These are phyloP conservation scores for Botrytis fragariae DNA, from an alignment of 2,329 filamentous ascomycete species.

Conservation along the genomic window DNA sequence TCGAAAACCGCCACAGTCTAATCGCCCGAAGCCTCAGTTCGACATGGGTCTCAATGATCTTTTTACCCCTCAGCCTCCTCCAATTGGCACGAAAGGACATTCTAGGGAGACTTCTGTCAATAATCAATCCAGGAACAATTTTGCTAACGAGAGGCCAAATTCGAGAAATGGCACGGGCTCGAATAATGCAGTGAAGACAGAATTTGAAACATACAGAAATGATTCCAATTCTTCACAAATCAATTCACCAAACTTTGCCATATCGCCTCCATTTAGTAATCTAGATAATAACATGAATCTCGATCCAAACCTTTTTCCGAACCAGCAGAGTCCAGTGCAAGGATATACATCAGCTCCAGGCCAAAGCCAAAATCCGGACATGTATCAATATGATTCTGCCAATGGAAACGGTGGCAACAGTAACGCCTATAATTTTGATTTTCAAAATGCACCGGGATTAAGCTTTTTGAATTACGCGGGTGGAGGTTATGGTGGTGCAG, in stretches of 20 bases:
- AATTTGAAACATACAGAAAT: constrained; percentile 21
- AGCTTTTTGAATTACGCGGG: constrained; percentile 31
- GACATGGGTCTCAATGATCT: constrained; percentile 39
- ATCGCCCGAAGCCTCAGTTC: constrained; percentile 35
- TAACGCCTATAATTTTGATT: constrained; percentile 16
- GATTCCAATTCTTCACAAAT: constrained; percentile 4
- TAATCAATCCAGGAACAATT: background rate
- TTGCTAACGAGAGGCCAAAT: background rate
- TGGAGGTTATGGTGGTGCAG: constrained; percentile 23
- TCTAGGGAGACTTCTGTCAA: background rate
- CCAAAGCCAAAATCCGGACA: constrained; percentile 21
- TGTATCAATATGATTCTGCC: constrained; percentile 25
- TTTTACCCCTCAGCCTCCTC: constrained; percentile 20
- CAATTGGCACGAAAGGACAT: background rate
- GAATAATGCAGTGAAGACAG: constrained; percentile 22
- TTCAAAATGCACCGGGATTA: constrained; percentile 32
- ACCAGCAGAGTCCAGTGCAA: constrained; percentile 12
- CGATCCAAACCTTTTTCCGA: constrained; percentile 22
- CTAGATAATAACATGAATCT: constrained; percentile 12
- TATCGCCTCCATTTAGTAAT: constrained; percentile 29
- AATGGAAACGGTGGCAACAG: background rate
- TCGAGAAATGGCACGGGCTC: constrained; percentile 8
- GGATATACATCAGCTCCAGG: background rate
- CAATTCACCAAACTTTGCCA: constrained; percentile 15
- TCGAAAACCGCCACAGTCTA: constrained; percentile 18